A percentile compares a stretch with the other conserved stretches of the same genome.
Conservation (phyloP, 768 basidiomycete genomes). For the Coprinopsis cinerea region DNA sequence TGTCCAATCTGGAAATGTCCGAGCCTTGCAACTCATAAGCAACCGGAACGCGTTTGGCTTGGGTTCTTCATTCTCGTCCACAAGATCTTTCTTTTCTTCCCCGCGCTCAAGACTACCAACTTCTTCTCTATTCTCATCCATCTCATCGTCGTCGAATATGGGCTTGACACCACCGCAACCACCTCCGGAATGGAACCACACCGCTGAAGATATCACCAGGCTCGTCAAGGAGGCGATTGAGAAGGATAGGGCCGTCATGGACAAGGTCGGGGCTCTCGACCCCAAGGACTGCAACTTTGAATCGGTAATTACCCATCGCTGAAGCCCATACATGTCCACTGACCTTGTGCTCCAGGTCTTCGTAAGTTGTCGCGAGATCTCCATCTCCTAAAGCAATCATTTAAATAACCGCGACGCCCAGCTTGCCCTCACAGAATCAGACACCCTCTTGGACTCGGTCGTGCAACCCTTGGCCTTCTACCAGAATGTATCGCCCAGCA, state of each 20-base stretch:
- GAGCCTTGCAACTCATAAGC: slow-evolving; percentile 17
- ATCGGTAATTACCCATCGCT: slow-evolving; percentile 40
- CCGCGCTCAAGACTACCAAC: slow-evolving; percentile 14
- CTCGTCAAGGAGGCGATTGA: slow-evolving; percentile 57
- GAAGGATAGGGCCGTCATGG: slow-evolving; percentile 46
- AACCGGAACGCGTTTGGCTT: not conserved
- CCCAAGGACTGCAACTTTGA: slow-evolving; percentile 57
- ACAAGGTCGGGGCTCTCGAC: slow-evolving; percentile 54
- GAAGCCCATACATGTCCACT: not conserved
- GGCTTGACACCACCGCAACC: slow-evolving; percentile 58
- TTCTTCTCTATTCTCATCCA: slow-evolving; percentile 21
- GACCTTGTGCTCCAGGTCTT: slow-evolving; percentile 50
- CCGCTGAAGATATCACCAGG: slow-evolving; percentile 50
- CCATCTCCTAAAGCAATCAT: not conserved
- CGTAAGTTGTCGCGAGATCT: slow-evolving; percentile 43
- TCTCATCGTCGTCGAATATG: slow-evolving; percentile 32
- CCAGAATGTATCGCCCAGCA: slow-evolving; percentile 71
- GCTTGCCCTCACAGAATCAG: slow-evolving; percentile 55
- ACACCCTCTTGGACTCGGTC: slow-evolving; percentile 44
- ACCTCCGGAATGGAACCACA: slow-evolving; percentile 62
- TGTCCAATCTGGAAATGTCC: slow-evolving; percentile 40
- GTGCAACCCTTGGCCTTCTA: slow-evolving; percentile 70
- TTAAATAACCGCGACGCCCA: slow-evolving; percentile 25
- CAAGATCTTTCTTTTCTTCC: slow-evolving; percentile 27
- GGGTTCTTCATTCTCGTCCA: slow-evolving; percentile 6